Base-by-base conservation (phyloP, 768 basidiomycete genomes). In the Rhizopogon vulgaris region DNA sequence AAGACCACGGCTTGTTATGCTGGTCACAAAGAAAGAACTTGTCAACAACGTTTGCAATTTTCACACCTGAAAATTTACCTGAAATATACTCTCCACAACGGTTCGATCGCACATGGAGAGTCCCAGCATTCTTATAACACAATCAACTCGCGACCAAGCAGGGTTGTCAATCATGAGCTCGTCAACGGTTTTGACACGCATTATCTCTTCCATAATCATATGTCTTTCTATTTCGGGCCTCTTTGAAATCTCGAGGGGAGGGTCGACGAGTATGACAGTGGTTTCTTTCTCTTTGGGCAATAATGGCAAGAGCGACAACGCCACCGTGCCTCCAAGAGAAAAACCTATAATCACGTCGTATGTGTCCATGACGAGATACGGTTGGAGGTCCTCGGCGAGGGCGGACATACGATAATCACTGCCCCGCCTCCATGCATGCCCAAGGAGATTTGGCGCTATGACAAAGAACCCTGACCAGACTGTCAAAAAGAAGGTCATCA, bases 331-430 rank as follows among this genome's bases (percentile, higher is more conserved):
- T 5, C 60, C 57, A 1, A 62, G 25, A 2, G 54, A 62, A 42
- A 56, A 57, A 7, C 54, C 60, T 18, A 60, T 39, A 51, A 61
- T 58, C 38, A 56, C 49, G 41, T 59, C 54, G 28, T 55, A 61
- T 7, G 40, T 30, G 32, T 12, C 32, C 30, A 38, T 25, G n/a
- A 54, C 38, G 28, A 62, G 52, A 43, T 62, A 62, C 6, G 52
- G 38, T 22, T 51, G 43, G 15, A 61, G 48, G 41, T 58, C 60
- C 14, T 50, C 48, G 24, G 57, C 52, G 24, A 62, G 36, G 15
- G 48, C 45, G 4, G 27, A 25, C 12, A 61, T 24, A 22, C 38
- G 56, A 11, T 61, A 58, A 22, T 60, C 50, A 7, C 45, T 37
- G 25, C 42, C n/a, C 6, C 27, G 36, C n/a, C 59, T 55, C 17